Evolutionary conservation across 768 basidiomycete species (phyloP), one percentile per base, ranked within the genome.

Genomic region (Amanita pallidorosea): DNA sequence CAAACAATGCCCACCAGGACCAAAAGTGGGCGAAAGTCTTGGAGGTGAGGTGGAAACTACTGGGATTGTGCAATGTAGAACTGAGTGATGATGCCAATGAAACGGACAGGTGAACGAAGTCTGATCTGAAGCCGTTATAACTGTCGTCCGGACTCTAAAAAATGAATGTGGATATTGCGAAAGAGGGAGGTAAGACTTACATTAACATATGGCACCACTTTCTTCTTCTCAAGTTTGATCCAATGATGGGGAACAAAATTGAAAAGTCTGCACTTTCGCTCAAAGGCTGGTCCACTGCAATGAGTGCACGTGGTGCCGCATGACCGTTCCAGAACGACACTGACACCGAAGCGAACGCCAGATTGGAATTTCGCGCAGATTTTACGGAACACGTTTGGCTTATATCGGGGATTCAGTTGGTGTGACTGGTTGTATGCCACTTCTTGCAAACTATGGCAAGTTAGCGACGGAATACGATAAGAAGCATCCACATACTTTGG

Each of bases 51-150:
- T 98, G 87, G 49, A 97, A 68, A 57, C 77, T 88, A 66, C 83
- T 94, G 31, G 77, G 69, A 33, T 65, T 62, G 5, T 60, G 59
- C 41, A 60, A 64, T 36, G 63, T 56, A 34, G 55, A 61, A 52
- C 66, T 67, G 18, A 80, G 69, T 6, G 83, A 83, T 2, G 87
- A 85, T 22, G 78, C 77, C 57, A 96, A 68, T 2, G 94, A 96
- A 36, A 92, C 74, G 0, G 92, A 92, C 49, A 94, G 75, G 63
- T 98, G 94, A 43, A 97, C 83, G 62, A 90, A 94, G 65, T 97
- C 86, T 5, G 92, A 95, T 33, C 94, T 84, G 65, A 97, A 96
- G 7, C 80, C 87, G 53, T 79, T 77, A 65, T 80, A 95, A 0
- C 91, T 91, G 65, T 97, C 94, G 23, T 72, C 66, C 18, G 57